These are phyloP conservation scores for Mycena epipterygia DNA, from an alignment of 768 basidiomycete species.

Conservation along the genomic window DNA sequence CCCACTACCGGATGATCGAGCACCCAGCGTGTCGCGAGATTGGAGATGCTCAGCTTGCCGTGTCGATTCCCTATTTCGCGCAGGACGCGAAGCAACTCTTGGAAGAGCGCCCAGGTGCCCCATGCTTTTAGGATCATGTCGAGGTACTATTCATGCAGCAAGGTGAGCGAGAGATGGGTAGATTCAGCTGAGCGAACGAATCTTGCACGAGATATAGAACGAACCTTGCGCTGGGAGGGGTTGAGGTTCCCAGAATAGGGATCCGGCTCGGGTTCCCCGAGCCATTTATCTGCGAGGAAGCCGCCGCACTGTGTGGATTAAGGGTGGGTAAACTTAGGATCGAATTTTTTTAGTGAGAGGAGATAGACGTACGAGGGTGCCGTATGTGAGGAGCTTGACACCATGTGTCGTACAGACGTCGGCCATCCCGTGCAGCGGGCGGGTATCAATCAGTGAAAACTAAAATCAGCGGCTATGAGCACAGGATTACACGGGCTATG, in stretches of 20 bases:
- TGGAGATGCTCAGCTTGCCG: constrained; percentile 76
- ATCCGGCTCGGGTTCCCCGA: constrained; percentile 77
- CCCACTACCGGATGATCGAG: constrained; percentile 84
- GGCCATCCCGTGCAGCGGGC: constrained; percentile 82
- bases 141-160: constrained; percentile 68
- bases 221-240: constrained; percentile 86
- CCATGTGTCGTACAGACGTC: constrained; percentile 78
- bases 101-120: constrained; percentile 86
- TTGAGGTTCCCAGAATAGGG: constrained; percentile 76
- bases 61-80: constrained; percentile 76
- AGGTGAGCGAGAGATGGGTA: neutral
- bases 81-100: constrained; percentile 70
- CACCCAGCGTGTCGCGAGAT: constrained; percentile 88
- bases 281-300: constrained; percentile 84
- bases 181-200: neutral
- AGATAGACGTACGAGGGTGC: constrained; percentile 68
- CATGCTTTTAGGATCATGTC: constrained; percentile 86
- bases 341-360: neutral
- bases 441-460: constrained; percentile 88
- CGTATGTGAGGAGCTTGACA: constrained; percentile 78
- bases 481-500: no score
- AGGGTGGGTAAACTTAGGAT: neutral
- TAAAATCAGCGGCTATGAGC: no score
- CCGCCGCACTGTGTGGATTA: constrained; percentile 73
- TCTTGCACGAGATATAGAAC: constrained; percentile 21